Evolutionary conservation across 2,329 filamentous ascomycete genomes (phyloP), one percentile per base, ranked within the genome.

Genomic region (Ophiostoma sp.): DNA sequence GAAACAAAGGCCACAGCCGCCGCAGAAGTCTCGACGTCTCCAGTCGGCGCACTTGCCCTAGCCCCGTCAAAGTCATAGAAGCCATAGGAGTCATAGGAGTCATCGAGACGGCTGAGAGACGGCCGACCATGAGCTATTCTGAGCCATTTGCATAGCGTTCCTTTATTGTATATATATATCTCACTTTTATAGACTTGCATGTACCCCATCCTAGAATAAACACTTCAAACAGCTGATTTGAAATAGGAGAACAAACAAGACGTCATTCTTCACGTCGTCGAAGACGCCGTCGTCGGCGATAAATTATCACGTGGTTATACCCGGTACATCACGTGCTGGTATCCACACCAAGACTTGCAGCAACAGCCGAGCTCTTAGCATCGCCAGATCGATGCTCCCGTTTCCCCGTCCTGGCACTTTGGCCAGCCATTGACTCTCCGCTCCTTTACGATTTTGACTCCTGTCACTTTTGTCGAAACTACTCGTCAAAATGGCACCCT

Each of bases 401-500:
- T 33, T 33, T 8, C 39, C 33, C 36, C 48, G 69, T 62, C 54
- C 67, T 31, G 48, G 31, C 64, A 33, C 17, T 44, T 36, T n/a
- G 31, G 57, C 44, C 67, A 27, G 68, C 70, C 70, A 71, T 71
- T 71, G 70, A 64, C 41, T 71, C 72, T 60, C 69, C 66, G 35
- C 4, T 11, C n/a, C 11, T 17, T 13, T 27, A 13, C 44, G 11
- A 27, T 27, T 23, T 39, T 15, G 17, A 17, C 8, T 17, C 10
- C n/a, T 13, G n/a, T 36, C 20, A 4, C 31, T 3, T 36, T 20
- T 35, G 17, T 3, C 54, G 57, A 64, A 33, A 20, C 17, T 11
- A n/a, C 23, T 72, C 67, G 71, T 70, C 52, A 27, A 65, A 54
- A 80, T 80, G 79, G 77, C 77, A 44, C 74, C 75, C n/a, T 75